These are phyloP conservation scores for Scedosporium apiospermum DNA, from an alignment of 2,329 filamentous ascomycete genomes.

Conservation along the genomic window DNA sequence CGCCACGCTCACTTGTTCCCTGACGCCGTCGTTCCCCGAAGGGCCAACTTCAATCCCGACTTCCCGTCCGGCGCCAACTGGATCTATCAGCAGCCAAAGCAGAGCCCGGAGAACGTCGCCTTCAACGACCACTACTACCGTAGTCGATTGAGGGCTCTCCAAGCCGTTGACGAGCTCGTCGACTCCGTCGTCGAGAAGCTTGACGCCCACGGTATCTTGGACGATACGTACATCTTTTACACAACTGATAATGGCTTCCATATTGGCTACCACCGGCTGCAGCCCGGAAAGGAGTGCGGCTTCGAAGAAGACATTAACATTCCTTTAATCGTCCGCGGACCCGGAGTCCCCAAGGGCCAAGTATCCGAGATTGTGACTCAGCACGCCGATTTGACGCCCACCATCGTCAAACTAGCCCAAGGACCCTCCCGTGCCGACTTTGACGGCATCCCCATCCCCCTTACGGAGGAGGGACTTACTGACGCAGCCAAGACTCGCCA, in stretches of 20 bases:
- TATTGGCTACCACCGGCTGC: slow-evolving; percentile 41
- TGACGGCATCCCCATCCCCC: slow-evolving; percentile 38
- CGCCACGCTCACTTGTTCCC: slow-evolving; percentile 53
- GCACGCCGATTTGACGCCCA: slow-evolving; percentile 46
- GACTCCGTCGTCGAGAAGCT: slow-evolving; percentile 25
- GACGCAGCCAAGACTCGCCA: slow-evolving; percentile 16
- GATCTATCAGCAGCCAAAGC: slow-evolving; percentile 27
- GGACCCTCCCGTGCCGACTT: slow-evolving; percentile 32
- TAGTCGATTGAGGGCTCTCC: slow-evolving; percentile 29
- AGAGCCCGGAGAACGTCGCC: slow-evolving; percentile 20
- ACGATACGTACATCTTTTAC: slow-evolving; percentile 42
- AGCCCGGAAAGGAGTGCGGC: slow-evolving; percentile 40
- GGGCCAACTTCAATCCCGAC: slow-evolving; percentile 54
- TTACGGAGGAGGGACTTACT: slow-evolving; percentile 15
- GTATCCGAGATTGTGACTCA: slow-evolving; percentile 31
- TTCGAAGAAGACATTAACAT: slow-evolving; percentile 44
- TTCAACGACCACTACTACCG: slow-evolving; percentile 31
- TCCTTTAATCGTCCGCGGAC: slow-evolving; percentile 39
- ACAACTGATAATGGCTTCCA: slow-evolving; percentile 45
- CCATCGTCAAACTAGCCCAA: slow-evolving; percentile 32
- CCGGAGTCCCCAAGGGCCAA: slow-evolving; percentile 29
- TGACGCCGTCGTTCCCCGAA: slow-evolving; percentile 51
- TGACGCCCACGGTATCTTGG: slow-evolving; percentile 20
- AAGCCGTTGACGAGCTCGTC: slow-evolving; percentile 36
- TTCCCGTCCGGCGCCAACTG: slow-evolving; percentile 31